Conservation (phyloP, 345 rosid species). For the Lenwebbia sp. region DNA sequence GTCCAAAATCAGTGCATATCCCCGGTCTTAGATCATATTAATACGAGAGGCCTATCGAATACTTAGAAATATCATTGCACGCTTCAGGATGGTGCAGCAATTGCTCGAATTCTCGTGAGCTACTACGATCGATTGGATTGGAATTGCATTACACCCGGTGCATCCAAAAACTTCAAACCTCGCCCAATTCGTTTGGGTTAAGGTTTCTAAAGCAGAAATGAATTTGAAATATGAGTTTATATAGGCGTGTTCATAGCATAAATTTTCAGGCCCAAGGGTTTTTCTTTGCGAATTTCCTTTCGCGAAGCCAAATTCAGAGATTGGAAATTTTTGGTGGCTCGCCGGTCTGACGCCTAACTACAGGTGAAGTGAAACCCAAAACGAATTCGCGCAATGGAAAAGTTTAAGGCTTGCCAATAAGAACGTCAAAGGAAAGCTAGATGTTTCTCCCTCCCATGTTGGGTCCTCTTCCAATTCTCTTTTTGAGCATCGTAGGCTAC, state of each 20-base stretch:
- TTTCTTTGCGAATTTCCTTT: background rate
- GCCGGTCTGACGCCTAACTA: background rate
- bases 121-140: background rate
- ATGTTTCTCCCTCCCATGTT: background rate
- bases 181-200: background rate
- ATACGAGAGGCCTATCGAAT: background rate
- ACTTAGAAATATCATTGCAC: background rate
- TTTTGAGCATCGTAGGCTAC: background rate
- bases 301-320: background rate
- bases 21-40: background rate
- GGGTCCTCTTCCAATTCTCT: background rate
- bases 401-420: background rate
- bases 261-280: background rate
- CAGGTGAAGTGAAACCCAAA: background rate
- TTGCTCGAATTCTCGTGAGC: background rate
- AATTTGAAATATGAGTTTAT: background rate
- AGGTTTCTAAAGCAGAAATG: background rate
- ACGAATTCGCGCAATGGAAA: background rate
- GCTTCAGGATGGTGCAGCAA: background rate
- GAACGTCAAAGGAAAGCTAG: background rate
- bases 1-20: background rate
- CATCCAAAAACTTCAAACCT: background rate
- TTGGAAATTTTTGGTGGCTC: background rate
- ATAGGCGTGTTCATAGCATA: background rate
- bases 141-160: background rate